Evolutionary conservation across 2,329 filamentous ascomycete species (phyloP), one percentile per base, ranked within the genome.

Genomic region (Fusarium falciforme): DNA sequence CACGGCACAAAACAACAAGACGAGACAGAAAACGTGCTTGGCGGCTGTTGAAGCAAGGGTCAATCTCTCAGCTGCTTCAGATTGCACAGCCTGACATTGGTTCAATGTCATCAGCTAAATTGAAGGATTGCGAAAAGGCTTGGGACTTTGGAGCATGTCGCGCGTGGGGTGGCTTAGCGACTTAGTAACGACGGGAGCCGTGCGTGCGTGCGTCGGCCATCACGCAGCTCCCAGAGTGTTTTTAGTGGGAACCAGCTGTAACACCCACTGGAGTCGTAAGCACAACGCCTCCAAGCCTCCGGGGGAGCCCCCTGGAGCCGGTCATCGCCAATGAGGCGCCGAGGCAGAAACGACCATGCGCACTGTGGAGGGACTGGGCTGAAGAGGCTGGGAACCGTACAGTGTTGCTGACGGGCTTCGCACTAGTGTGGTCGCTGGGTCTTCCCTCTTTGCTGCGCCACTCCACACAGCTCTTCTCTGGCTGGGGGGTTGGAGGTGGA

Each of bases 181-280:
- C 66, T 74, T 70, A 73, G 72, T 44, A 42, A 29, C 44, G 35
- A 55, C 29, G 29, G 29, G 29, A 31, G 25, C 47, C 47, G 47
- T 52, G 47, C 47, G 47, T 52, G 42, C 42, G 58, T 40, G 49
- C 42, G 42, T 47, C 12, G 42, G 12, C 20, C 40, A 44, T 44
- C 40, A 22, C 40, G 40, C 20, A 47, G 17, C 36, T 47, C 40
- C 20, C 38, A 22, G 14, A 25, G 42, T 47, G 42, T 47, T 60
- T 64, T 74, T 72, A 72, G 67, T 65, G 71, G 71, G 70, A 68
- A 71, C 71, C 58, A 73, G 71, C 67, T 72, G 71, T 74, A 74
- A 72, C 72, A 59, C 42, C 61, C 58, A 36, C 49, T 63, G 61
- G 59, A 73, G 69, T 73, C 72, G 72, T 74, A 74, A 73, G 72